Evolutionary conservation across 805 yeast genomes (phyloP).

Genomic region (Kazachstania kunashirensis): DNA sequence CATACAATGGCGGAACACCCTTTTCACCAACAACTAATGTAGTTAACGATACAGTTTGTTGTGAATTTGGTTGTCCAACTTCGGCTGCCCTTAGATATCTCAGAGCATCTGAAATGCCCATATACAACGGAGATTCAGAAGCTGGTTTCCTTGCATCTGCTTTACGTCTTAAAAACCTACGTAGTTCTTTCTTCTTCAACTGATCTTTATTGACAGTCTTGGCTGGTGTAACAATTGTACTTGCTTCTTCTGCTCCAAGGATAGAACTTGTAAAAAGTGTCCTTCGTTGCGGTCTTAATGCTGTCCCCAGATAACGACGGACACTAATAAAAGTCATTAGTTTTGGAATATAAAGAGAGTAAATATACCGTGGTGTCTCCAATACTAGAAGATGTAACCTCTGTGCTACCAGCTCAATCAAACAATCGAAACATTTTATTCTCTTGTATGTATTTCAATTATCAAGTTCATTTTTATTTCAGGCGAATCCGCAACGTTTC

Average conservation of each 20-base stretch:
- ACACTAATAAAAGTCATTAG: no score
- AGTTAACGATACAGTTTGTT: slow-evolving; percentile 60
- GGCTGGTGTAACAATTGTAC: not conserved
- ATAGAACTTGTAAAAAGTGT: not conserved
- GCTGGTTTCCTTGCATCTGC: slow-evolving; percentile 35
- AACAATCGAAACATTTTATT: no score
- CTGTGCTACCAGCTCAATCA: no score
- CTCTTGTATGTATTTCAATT: no score
- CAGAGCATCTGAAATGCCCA: slow-evolving; percentile 65
- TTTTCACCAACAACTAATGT: slow-evolving; percentile 58
- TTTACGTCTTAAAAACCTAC: slow-evolving; percentile 31
- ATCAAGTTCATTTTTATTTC: no score
- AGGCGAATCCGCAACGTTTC: no score
- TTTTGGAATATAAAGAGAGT: no score
- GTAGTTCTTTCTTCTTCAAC: slow-evolving; percentile 30
- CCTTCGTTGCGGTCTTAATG: no score
- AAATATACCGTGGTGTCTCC: no score
- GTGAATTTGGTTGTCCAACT: slow-evolving; percentile 70
- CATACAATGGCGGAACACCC: slow-evolving; percentile 68
- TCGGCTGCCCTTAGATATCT: slow-evolving; percentile 80
- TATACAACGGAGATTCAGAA: slow-evolving; percentile 49
- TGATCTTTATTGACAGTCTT: slow-evolving; percentile 24
- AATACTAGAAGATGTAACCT: no score
- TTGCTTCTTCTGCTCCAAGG: not conserved
- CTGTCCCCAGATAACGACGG: no score